Conservation (phyloP, 306 rosid species). For the Adenanthera pavonina region DNA sequence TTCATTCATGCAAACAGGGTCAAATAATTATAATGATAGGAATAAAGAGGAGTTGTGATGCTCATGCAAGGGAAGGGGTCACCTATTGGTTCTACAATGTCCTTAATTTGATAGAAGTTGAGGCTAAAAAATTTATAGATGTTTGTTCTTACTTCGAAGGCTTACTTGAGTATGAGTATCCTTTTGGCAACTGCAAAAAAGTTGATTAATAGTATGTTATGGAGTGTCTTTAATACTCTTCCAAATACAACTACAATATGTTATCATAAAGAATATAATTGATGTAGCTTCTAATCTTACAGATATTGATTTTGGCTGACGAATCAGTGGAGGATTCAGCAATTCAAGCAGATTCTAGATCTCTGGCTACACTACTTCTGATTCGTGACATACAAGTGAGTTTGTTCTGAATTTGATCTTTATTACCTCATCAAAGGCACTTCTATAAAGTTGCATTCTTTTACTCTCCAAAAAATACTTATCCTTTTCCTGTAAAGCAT, state of each 20-base stretch:
- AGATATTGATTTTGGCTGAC: slow-evolving; percentile 91
- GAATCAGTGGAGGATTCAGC: slow-evolving; percentile 98
- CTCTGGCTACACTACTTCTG: slow-evolving; percentile 88
- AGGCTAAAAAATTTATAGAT: background rate
- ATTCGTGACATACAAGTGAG: slow-evolving; percentile 93
- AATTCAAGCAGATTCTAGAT: slow-evolving; percentile 96
- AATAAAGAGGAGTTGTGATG: background rate
- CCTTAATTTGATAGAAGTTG: slow-evolving; percentile 5
- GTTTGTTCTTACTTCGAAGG: background rate
- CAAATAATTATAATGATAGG: background rate
- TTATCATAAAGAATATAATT: slow-evolving; percentile 22
- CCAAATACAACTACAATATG: slow-evolving; percentile 13
- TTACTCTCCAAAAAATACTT: slow-evolving; percentile 5
- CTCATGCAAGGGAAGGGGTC: slow-evolving; percentile 10
- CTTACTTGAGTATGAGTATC: slow-evolving; percentile 19
- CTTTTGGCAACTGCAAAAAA: slow-evolving; percentile 22
- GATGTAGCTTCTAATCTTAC: slow-evolving; percentile 42
- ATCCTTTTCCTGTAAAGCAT: slow-evolving; percentile 24
- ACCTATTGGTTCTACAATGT: slow-evolving; percentile 22
- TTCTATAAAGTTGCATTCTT: slow-evolving; percentile 1
- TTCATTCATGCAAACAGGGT: slow-evolving; percentile 7
- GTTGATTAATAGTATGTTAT: slow-evolving; percentile 28
- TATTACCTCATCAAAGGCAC: slow-evolving; percentile 6
- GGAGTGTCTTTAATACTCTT: slow-evolving; percentile 3
- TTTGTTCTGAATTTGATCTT: slow-evolving; percentile 33